Base-by-base conservation (phyloP, 164 flowering plant species). In the Stephania cephalantha region DNA sequence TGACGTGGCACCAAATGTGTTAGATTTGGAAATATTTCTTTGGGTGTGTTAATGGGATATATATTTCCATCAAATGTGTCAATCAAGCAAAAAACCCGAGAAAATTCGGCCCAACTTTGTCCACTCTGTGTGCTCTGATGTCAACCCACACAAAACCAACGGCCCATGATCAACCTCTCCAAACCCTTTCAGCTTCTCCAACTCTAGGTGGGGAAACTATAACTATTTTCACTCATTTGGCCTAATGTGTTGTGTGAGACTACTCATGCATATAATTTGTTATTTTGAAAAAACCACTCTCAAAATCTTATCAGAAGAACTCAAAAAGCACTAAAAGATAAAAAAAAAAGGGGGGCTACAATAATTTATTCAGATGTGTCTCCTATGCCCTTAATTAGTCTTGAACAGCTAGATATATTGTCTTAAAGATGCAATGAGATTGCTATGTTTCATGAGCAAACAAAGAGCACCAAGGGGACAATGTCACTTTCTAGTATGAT, bases 61-160 rank as follows among this genome's bases (percentile, higher is more conserved):
- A n/a, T n/a, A n/a, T n/a, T n/a, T n/a, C n/a, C n/a, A n/a, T n/a
- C n/a, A n/a, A n/a, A n/a, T n/a, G n/a, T n/a, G n/a, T n/a, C n/a
- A n/a, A n/a, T n/a, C n/a, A n/a, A n/a, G n/a, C n/a, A n/a, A n/a
- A n/a, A n/a, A n/a, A n/a, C n/a, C n/a, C n/a, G n/a, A n/a, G n/a
- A n/a, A n/a, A n/a, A n/a, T n/a, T 86, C 88, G 85, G 88, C 71
- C 70, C 79, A 72, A 42, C 69, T 82, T 85, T 82, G 82, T 82
- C 83, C 71, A 76, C 68, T 52, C 69, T 83, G 78, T 70, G 78
- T 67, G 25, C 29, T 11, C 46, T 77, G 71, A 72, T 72, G 75
- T 71, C n/a, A n/a, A 13, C 46, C 7, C 50, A 17, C 7, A 67
- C 44, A 67, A 7, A 67, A 29, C 63, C 46, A 68, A 48, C 65